Percentiles rank a stretch among this genome's conserved stretches.
These are phyloP conservation scores for Elongisporangium anandrum DNA, from an alignment of 352 stramenopile species.

Conservation along the genomic window DNA sequence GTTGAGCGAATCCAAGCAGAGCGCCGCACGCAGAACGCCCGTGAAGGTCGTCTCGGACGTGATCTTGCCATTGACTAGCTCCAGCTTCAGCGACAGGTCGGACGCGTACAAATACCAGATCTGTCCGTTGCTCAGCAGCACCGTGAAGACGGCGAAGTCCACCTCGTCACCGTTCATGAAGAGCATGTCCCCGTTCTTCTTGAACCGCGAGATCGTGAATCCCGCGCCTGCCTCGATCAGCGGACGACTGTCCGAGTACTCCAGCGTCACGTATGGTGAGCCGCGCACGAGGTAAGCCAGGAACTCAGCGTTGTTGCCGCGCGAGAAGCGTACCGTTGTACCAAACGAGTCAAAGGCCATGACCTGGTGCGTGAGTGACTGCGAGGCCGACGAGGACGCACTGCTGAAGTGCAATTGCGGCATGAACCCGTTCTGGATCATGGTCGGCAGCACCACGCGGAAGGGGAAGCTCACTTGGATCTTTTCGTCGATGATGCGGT, in stretches of 20 bases:
- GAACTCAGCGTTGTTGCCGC: constrained; percentile 34
- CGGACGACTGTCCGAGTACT: constrained; percentile 51
- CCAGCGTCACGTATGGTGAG: constrained; percentile 76
- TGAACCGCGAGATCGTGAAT: constrained; percentile 40
- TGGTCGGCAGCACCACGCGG: constrained; percentile 53
- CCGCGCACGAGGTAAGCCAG: constrained; percentile 60
- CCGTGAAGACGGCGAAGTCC: constrained; percentile 42
- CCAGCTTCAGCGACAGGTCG: constrained; percentile 37
- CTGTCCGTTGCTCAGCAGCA: constrained; percentile 56
- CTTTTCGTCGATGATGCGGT: constrained; percentile 47
- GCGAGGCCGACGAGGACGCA: constrained; percentile 6
- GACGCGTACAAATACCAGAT: constrained; percentile 67
- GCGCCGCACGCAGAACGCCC: constrained; percentile 47
- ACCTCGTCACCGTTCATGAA: constrained; percentile 37
- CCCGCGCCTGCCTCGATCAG: constrained; percentile 50
- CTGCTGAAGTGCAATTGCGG: constrained; percentile 57
- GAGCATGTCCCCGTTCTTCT: constrained; percentile 34
- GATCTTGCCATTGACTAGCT: constrained; percentile 33
- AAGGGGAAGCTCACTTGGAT: constrained; percentile 78
- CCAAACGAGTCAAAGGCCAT: constrained; percentile 68
- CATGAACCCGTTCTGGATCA: constrained; percentile 70
- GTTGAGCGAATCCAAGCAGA: constrained; percentile 31
- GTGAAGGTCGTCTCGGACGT: constrained; percentile 32
- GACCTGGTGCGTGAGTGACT: constrained; percentile 39
- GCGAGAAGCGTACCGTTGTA: constrained; percentile 55